These are phyloP conservation scores for Podaxis carcinomalis DNA, from an alignment of 768 basidiomycete species.

Conservation along the genomic window DNA sequence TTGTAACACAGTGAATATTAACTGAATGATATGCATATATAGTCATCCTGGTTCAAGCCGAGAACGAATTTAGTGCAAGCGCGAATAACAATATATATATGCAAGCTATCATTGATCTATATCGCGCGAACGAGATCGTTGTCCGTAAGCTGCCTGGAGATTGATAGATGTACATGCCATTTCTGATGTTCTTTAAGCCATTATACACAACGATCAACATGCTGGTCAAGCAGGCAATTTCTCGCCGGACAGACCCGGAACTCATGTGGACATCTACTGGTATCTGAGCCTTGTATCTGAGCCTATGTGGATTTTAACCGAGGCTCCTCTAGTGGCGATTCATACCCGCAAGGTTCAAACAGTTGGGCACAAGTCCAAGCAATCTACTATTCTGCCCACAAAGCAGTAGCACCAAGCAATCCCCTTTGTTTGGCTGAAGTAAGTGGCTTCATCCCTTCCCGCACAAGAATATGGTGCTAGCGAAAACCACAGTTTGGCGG, in stretches of 20 bases:
- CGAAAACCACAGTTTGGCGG: constrained; percentile 38
- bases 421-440: constrained; percentile 51
- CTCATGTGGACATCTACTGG: constrained; percentile 48
- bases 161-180: neutral
- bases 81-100: constrained; percentile 40
- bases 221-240: constrained; percentile 43
- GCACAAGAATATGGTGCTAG: neutral
- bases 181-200: constrained; percentile 27
- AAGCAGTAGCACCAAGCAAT: constrained; percentile 38
- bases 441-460: neutral
- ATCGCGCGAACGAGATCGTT: constrained; percentile 41
- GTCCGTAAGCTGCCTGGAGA: constrained; percentile 32
- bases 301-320: neutral
- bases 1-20: neutral
- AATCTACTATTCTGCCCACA: constrained; percentile 41
- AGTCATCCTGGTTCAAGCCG: constrained; percentile 50
- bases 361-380: constrained; percentile 48
- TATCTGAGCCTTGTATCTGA: constrained; percentile 11
- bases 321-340: constrained; percentile 36
- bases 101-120: constrained; percentile 44
- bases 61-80: constrained; percentile 50
- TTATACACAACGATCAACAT: constrained; percentile 47
- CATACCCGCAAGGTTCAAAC: constrained; percentile 45
- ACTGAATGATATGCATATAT: neutral
- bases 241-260: constrained; percentile 42